Conservation (phyloP, 495 filamentous ascomycete species). For the Penicillium tannophilum region DNA sequence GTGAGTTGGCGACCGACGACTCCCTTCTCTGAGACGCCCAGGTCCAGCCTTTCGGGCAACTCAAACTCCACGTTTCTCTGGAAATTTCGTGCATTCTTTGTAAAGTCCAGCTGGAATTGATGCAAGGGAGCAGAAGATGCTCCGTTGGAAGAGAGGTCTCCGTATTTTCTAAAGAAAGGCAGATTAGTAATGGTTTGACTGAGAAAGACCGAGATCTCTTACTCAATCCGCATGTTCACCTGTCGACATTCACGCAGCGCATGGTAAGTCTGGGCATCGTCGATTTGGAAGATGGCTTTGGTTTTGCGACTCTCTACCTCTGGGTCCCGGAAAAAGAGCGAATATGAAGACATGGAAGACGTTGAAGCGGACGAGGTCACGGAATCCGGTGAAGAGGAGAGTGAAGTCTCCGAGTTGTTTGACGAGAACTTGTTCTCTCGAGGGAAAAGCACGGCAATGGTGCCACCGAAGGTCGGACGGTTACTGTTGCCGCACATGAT, state of each 20-base stretch:
- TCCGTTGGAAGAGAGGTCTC: slow-evolving; percentile 32
- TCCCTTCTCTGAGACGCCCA: slow-evolving; percentile 49
- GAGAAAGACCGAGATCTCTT: slow-evolving; percentile 7
- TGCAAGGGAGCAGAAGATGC: slow-evolving; percentile 24
- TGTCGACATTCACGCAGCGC: slow-evolving; percentile 14
- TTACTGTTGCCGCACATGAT: slow-evolving; percentile 30
- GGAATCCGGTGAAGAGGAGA: slow-evolving; percentile 33
- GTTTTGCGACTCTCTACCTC: slow-evolving; percentile 21
- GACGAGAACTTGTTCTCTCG: slow-evolving; percentile 19
- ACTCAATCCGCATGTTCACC: slow-evolving; percentile 44
- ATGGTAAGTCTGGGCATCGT: slow-evolving; percentile 26
- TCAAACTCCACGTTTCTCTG: slow-evolving; percentile 45
- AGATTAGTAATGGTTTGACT: neutral
- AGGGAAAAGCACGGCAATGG: slow-evolving; percentile 32
- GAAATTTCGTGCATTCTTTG: neutral
- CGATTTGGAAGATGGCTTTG: slow-evolving; percentile 33
- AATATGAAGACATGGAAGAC: slow-evolving; percentile 30
- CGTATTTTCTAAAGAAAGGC: slow-evolving; percentile 31
- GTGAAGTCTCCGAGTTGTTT: slow-evolving; percentile 24
- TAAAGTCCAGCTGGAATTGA: slow-evolving; percentile 27
- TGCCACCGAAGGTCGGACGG: slow-evolving; percentile 27
- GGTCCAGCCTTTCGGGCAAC: slow-evolving; percentile 59
- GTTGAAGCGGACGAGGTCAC: slow-evolving; percentile 21
- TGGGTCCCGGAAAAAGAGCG: slow-evolving; percentile 38
- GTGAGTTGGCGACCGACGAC: slow-evolving; percentile 44